These are phyloP conservation scores for Puccinia brachypodii DNA, from an alignment of 1,284 basidiomycete genomes.

Conservation along the genomic window DNA sequence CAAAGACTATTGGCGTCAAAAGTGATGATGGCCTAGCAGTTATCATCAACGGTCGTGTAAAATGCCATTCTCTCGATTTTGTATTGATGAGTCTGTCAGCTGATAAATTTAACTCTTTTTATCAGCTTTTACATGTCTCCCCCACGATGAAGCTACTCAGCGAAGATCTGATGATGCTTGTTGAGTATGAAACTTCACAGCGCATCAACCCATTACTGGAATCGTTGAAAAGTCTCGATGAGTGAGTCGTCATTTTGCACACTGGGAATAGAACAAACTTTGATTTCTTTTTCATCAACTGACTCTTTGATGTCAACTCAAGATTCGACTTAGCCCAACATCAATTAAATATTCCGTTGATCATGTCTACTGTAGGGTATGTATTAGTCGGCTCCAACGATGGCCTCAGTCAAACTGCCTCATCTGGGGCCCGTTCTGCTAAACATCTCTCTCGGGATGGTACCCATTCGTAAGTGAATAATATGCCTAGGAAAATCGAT, in stretches of 20 bases:
- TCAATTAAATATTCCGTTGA: conserved; percentile 11
- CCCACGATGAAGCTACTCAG: neutral
- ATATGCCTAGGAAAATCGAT: neutral
- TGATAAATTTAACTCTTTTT: neutral
- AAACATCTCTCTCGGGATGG: conserved; percentile 12
- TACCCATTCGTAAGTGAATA: conserved; percentile 32
- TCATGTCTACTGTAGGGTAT: conserved; percentile 33
- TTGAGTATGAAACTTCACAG: conserved; percentile 42
- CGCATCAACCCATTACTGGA: conserved; percentile 27
- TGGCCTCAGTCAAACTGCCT: neutral
- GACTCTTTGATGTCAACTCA: neutral
- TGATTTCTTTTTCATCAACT: neutral
- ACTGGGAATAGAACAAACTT: neutral
- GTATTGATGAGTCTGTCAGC: neutral
- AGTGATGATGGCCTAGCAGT: conserved; percentile 65
- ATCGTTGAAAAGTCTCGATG: conserved; percentile 11
- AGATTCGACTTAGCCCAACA: conserved; percentile 6
- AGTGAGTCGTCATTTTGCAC: neutral
- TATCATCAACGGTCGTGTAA: conserved; percentile 77
- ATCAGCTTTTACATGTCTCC: conserved; percentile 3
- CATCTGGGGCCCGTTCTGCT: conserved; percentile 11
- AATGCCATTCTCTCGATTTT: conserved; percentile 47
- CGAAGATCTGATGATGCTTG: conserved; percentile 31
- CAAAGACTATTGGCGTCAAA: conserved; percentile 61
- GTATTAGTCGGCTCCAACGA: conserved; percentile 32